These are phyloP conservation scores for Tuber magnatum DNA, from an alignment of 495 filamentous ascomycete genomes.

Conservation along the genomic window DNA sequence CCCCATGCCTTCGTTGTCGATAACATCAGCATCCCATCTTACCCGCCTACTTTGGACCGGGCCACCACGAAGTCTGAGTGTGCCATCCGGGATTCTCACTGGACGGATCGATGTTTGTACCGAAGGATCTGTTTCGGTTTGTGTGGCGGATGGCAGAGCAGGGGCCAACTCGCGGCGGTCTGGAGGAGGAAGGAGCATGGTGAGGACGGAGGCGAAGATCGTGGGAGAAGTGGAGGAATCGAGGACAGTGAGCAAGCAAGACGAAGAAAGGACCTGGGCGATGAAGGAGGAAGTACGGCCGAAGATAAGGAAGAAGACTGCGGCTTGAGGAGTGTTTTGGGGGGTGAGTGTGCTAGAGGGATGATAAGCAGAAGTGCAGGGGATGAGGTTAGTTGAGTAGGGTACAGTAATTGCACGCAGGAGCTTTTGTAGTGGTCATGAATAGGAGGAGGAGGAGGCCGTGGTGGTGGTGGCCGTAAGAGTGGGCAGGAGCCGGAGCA, in stretches of 20 bases:
- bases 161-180: constrained; percentile 33
- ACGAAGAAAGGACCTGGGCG: constrained; percentile 22
- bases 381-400: constrained; percentile 12
- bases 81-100: constrained; percentile 36
- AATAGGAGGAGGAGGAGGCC: background rate
- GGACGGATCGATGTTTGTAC: constrained; percentile 32
- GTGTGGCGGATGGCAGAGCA: constrained; percentile 27
- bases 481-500: background rate
- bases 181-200: constrained; percentile 38
- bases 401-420: background rate
- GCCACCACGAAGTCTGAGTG: constrained; percentile 36
- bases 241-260: constrained; percentile 24
- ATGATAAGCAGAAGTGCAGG: constrained; percentile 27
- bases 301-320: constrained; percentile 36
- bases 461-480: background rate
- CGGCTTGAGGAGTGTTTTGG: constrained; percentile 8
- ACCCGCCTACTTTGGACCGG: constrained; percentile 51
- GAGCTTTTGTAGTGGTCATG: background rate
- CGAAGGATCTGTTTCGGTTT: constrained; percentile 31
- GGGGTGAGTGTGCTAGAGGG: constrained; percentile 12
- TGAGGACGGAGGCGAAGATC: constrained; percentile 20
- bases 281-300: constrained; percentile 19
- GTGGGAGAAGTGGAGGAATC: constrained; percentile 23
- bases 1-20: constrained; percentile 94
- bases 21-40: constrained; percentile 83